Base-by-base conservation (phyloP, 495 filamentous ascomycete genomes). In the Aspergillus nanangensis region DNA sequence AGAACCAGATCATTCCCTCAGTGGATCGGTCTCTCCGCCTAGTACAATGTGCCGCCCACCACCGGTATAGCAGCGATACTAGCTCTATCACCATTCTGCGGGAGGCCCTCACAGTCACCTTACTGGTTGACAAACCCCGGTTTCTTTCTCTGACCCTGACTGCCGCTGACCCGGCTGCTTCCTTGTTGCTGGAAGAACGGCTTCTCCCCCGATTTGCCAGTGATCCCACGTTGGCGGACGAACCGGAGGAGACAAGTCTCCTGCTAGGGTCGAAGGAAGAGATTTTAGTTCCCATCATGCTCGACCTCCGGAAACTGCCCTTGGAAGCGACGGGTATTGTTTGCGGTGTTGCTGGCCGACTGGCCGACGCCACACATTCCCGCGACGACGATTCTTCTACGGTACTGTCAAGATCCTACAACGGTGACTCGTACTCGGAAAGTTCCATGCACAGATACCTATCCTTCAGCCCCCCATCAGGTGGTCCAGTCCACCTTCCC, bases 311-410 rank as follows among this genome's bases (percentile, higher is more conserved):
- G 17, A 81, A 83, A 22, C 72, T 97, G 3, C 88, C 91, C 1
- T 74, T 90, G 18, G 91, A 96, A 63, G 90, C 88, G 3, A 95
- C 90, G 1, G 93, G 93, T 25, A 95, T 96, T 43, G 88, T 96
- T 27, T 95, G 89, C 53, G 91, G 91, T 7, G 87, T 96, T 15
- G 91, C 91, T 1, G 86, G 88, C 11, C 78, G 79, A 49, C 72
- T 95, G 32, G 86, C 88, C 1, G 78, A 80, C 17, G 78, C 70
- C 15, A 66, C 66, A 11, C 56, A 67, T 17, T 31, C 17, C n/a
- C 46, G 52, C 3, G 52, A 55, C 4, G 37, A 32, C 20, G 52
- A 34, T 38, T 51, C 23, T 42, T 53, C 27, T 43, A 52, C 40
- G 29, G 41, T 44, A 36, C 41, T 51, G 17, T 52, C 41, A 8